A percentile compares a stretch with the other conserved stretches of the same genome.
These are phyloP conservation scores for Trichoderma gamsii DNA, from an alignment of 495 filamentous ascomycete genomes.

Conservation along the genomic window DNA sequence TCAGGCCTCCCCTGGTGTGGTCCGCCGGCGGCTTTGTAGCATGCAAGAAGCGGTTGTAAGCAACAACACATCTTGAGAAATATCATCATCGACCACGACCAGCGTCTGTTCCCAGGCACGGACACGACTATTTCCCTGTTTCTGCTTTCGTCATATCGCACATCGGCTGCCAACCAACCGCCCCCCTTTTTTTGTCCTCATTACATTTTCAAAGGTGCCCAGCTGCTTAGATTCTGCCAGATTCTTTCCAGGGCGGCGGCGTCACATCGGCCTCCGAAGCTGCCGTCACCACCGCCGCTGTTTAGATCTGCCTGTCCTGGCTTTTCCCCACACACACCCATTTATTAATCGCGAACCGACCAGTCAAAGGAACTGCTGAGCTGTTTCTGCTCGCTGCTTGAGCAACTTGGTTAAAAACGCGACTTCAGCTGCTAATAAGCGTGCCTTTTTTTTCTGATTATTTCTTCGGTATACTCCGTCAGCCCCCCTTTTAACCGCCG, in stretches of 20 bases:
- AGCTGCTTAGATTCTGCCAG: background rate
- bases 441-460: background rate
- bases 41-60: too few relatives aligned
- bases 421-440: background rate
- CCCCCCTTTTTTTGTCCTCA: background rate
- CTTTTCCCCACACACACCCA: constrained; percentile 10
- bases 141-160: background rate
- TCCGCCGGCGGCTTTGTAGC: too few relatives aligned
- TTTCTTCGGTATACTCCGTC: background rate
- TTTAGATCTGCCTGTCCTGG: background rate
- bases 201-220: background rate
- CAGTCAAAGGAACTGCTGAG: too few relatives aligned
- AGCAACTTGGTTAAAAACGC: background rate
- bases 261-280: background rate
- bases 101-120: background rate
- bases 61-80: too few relatives aligned
- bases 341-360: background rate
- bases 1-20: too few relatives aligned
- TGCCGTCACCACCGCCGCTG: background rate
- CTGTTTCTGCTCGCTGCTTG: background rate
- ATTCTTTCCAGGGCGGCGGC: background rate
- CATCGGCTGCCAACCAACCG: background rate
- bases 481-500: constrained; percentile 2
- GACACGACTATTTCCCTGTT: background rate
- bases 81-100: background rate